Base-by-base conservation (phyloP, 805 yeast species). In the Saturnispora halmiae region DNA sequence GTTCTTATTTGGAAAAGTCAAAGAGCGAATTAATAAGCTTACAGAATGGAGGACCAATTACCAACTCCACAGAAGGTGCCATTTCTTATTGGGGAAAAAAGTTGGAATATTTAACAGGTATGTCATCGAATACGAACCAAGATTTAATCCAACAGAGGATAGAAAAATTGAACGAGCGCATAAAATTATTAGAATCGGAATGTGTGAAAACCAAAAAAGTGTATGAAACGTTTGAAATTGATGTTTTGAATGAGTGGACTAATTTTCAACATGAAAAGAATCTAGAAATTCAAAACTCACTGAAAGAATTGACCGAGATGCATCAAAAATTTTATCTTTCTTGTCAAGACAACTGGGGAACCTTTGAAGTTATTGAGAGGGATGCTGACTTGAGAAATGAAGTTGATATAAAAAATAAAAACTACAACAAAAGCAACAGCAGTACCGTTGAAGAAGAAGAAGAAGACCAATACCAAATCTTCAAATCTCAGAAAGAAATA, bases 261-360 rank as follows among this genome's bases (percentile, higher is more conserved):
- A 62, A 79, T 46, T 90, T 94, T 68, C 95, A 90, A 51, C 70
- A 68, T 19, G 82, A 85, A 46, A 87, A 87, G 60, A 75, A 84
- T 24, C 67, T 70, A 28, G 96, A 90, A 60, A 68, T 88, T 57
- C 79, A 80, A 53, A 68, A 70, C 24, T 73, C 94, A 2, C 69
- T 90, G 62, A 65, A 75, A 7, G 71, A 72, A n/a, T 65, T 90
- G 43, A 82, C 94, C 37, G 82, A 82, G 48, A 76, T 75, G 46
- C 82, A 90, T 59, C 76, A 84, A 41, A 69, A 72, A 21, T 86
- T 83, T 54, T 90, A 82, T 60, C 69, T 73, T 45, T 72, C 72
- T 20, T 66, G 85, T 55, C 72, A 82, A 39, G 73, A 73, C 18
- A 78, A 77, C 44, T 86, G 95, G 94, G 70, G 73, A 25, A 71